phyloP scores from a whole-genome alignment of 768 basidiomycete genomes.

The Boletus sp. region DNA sequence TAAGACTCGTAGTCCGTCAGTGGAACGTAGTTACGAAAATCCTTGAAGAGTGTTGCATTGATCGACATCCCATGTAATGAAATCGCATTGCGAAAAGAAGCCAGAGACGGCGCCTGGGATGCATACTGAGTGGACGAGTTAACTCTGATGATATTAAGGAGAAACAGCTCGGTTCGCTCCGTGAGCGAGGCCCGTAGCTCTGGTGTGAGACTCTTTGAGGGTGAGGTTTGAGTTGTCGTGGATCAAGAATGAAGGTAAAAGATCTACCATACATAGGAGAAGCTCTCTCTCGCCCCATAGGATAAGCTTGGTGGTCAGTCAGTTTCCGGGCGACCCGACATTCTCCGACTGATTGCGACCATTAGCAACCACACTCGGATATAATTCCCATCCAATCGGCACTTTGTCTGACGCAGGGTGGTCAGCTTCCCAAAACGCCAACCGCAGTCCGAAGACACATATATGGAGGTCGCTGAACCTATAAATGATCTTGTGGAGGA shows the following conservation, averaged over 20 bases:
- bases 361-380: too few species aligned
- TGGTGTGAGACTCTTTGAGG: conserved; percentile 1
- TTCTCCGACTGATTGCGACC: too few species aligned
- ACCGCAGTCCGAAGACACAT: too few species aligned
- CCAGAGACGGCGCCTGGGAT: conserved; percentile 1
- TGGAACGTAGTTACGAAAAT: conserved; percentile 13
- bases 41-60: not conserved
- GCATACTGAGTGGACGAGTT: conserved; percentile 4
- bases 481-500: too few species aligned
- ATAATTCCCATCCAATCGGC: too few species aligned
- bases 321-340: too few species aligned
- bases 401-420: too few species aligned
- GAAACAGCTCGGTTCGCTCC: not conserved
- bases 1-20: conserved; percentile 10
- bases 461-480: too few species aligned
- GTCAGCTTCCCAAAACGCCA: too few species aligned
- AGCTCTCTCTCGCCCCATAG: too few species aligned
- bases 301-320: too few species aligned
- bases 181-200: conserved; percentile 1
- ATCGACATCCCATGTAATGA: not conserved
- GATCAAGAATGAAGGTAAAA: not conserved
- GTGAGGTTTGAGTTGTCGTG: not conserved
- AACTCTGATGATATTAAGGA: conserved; percentile 1
- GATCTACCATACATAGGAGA: not conserved
- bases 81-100: conserved; percentile 3